Percentiles rank a stretch among this genome's conserved stretches.
These are phyloP conservation scores for Sclerotinia sclerotiorum DNA, from an alignment of 2,329 filamentous ascomycete species.

Conservation along the genomic window DNA sequence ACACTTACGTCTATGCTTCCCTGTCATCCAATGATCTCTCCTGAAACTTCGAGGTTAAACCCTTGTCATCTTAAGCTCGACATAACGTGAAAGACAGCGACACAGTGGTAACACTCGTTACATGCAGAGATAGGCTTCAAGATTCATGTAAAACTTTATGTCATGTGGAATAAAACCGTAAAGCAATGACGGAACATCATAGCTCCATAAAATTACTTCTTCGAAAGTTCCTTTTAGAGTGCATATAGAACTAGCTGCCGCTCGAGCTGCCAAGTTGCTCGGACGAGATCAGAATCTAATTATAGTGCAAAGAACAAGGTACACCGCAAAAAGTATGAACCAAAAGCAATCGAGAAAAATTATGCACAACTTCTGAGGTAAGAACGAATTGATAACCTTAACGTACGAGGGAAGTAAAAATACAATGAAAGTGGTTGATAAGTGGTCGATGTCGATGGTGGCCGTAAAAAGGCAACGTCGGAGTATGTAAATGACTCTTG, in stretches of 20 bases:
- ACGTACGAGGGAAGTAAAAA: background rate
- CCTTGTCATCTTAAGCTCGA: background rate
- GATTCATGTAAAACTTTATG: background rate
- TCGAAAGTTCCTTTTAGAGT: background rate
- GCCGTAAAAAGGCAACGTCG: background rate
- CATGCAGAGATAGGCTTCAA: background rate
- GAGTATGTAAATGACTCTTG: background rate
- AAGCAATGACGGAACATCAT: background rate
- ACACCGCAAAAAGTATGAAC: background rate
- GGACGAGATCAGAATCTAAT: background rate
- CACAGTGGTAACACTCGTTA: background rate
- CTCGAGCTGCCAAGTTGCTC: conserved; percentile 9
- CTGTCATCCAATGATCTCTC: background rate
- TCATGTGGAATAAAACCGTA: background rate
- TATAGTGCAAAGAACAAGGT: background rate
- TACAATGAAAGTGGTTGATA: background rate
- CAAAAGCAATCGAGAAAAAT: background rate
- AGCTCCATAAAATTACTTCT: background rate
- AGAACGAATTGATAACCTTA: background rate
- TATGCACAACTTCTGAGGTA: background rate
- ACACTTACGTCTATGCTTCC: background rate
- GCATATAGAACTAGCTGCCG: background rate
- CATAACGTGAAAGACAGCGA: background rate
- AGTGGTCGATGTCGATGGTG: too few relatives aligned
- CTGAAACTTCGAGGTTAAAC: background rate